Percentiles rank a stretch among this genome's conserved stretches.
Evolutionary conservation across 1,284 basidiomycete genomes (phyloP).

Genomic region (Anthracocystis panici-leucophaei): DNA sequence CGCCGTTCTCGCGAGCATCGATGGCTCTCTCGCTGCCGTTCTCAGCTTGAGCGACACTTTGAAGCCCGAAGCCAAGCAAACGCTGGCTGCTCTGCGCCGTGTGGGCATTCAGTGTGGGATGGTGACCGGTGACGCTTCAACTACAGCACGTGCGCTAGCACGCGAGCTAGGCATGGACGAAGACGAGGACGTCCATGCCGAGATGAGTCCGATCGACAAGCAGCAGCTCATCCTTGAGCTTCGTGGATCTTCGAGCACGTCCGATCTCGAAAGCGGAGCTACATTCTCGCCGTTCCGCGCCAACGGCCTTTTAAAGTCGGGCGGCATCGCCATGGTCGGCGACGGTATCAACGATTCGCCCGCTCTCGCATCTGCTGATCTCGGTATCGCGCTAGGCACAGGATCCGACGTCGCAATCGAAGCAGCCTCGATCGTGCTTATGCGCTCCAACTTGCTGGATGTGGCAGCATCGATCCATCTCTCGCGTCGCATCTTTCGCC

Average conservation of each 20-base stretch:
- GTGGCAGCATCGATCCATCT: slow-evolving; percentile 95
- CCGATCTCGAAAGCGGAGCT: slow-evolving; percentile 34
- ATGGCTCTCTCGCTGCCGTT: slow-evolving; percentile 50
- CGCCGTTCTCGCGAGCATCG: slow-evolving; percentile 59
- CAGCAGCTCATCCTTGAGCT: slow-evolving; percentile 69
- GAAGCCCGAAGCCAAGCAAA: slow-evolving; percentile 60
- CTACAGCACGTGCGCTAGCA: slow-evolving; percentile 63
- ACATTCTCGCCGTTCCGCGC: slow-evolving; percentile 25
- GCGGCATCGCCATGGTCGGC: slow-evolving; percentile 78
- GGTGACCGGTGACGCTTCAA: slow-evolving; percentile 65
- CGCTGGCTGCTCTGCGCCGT: slow-evolving; percentile 51
- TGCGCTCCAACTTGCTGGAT: slow-evolving; percentile 94
- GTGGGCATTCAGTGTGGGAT: slow-evolving; percentile 66
- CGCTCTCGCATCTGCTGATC: slow-evolving; percentile 91
- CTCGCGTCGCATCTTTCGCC: slow-evolving; percentile 86
- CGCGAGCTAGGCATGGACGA: slow-evolving; percentile 54
- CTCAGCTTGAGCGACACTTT: slow-evolving; percentile 65
- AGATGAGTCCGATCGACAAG: slow-evolving; percentile 67
- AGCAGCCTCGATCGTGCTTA: slow-evolving; percentile 96
- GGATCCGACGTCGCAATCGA: slow-evolving; percentile 97
- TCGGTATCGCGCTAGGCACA: slow-evolving; percentile 94
- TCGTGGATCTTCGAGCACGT: slow-evolving; percentile 59
- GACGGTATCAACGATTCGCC: slow-evolving; percentile 99
- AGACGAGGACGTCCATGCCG: slow-evolving; percentile 59
- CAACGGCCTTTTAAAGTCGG: slow-evolving; percentile 31